phyloP scores from a whole-genome alignment of 2,329 filamentous ascomycete genomes.

The Fusarium coffeatum region DNA sequence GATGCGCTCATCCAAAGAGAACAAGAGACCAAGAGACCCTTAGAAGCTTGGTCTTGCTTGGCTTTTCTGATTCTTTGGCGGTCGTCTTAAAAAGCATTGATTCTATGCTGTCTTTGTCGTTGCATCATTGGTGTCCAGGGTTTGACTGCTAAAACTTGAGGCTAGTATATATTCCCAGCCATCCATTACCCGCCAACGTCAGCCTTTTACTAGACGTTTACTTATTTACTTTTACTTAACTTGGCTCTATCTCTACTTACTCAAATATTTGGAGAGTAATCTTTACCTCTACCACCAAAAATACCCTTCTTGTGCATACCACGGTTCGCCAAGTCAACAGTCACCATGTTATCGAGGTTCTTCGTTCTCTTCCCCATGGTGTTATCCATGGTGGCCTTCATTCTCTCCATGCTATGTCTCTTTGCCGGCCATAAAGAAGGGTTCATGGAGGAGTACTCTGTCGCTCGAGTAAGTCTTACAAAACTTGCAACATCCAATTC shows the following conservation, averaged over 20 bases:
- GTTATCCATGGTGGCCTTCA: constrained; percentile 53
- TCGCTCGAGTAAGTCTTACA: constrained; percentile 52
- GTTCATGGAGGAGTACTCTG: constrained; percentile 58
- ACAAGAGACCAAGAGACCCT: constrained; percentile 31
- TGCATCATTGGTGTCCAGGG: constrained; percentile 32
- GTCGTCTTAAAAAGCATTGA: constrained; percentile 3
- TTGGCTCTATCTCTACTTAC: background rate
- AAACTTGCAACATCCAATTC: no score
- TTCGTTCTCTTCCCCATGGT: constrained; percentile 53
- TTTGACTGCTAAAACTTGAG: background rate
- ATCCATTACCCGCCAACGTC: constrained; percentile 12
- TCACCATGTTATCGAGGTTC: constrained; percentile 45
- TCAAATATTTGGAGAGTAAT: background rate
- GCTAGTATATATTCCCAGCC: constrained; percentile 30
- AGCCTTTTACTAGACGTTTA: constrained; percentile 16
- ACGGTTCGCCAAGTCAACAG: background rate
- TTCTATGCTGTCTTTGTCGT: background rate
- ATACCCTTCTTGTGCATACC: constrained; percentile 6
- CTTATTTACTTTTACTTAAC: constrained; percentile 12
- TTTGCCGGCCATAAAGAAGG: constrained; percentile 56
- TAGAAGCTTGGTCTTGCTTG: constrained; percentile 7
- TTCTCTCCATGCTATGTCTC: constrained; percentile 55
- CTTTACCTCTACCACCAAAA: background rate
- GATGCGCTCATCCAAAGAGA: constrained; percentile 36
- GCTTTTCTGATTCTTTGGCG: constrained; percentile 18